Evolutionary conservation across 495 filamentous ascomycete species (phyloP), one percentile per base, ranked within the genome.

Genomic region (Durotheca rogersii): DNA sequence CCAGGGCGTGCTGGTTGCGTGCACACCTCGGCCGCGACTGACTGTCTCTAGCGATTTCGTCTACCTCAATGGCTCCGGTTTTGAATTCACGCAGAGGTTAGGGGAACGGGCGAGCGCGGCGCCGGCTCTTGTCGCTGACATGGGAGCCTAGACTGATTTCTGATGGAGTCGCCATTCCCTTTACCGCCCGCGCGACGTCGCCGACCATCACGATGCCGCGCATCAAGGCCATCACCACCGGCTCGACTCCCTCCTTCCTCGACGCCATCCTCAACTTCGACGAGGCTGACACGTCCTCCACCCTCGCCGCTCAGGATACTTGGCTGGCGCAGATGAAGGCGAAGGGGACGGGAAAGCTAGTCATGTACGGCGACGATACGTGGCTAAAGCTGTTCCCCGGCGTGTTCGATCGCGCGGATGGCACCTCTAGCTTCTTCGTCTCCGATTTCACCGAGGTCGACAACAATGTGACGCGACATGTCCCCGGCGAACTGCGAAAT

Each of bases 191-290:
- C 79, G 93, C 93, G n/a, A 86, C 86, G 6, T 88, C 94, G 32
- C 93, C 93, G 7, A 99, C 93, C 11, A 92, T 99, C 53, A 99
- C 93, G 16, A 96, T 99, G 94, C 93, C 93, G 43, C 84, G 93
- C 20, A 80, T 99, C 55, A 99, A 99, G 71, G 91, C 94, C 14
- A 90, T 99, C 40, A 97, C 93, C 2, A 97, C 94, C 2, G 93
- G 93, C 37, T 95, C 90, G 3, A 89, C 95, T 36, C 93, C 93
- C 7, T 95, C 92, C 1, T 99, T 99, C 65, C 81, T 96, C 19
- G 93, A 99, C 68, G 88, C 96, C 16, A 92, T 99, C 41, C 80
- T 99, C 31, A 99, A 95, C 64, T 89, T 99, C 64, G 89, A 92
- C 43, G 92, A 99, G 67, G 88, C 85, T 7, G 94, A 97, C 66